These are phyloP conservation scores for Tephrocybe sp. DNA, from an alignment of 768 basidiomycete genomes.

Conservation along the genomic window DNA sequence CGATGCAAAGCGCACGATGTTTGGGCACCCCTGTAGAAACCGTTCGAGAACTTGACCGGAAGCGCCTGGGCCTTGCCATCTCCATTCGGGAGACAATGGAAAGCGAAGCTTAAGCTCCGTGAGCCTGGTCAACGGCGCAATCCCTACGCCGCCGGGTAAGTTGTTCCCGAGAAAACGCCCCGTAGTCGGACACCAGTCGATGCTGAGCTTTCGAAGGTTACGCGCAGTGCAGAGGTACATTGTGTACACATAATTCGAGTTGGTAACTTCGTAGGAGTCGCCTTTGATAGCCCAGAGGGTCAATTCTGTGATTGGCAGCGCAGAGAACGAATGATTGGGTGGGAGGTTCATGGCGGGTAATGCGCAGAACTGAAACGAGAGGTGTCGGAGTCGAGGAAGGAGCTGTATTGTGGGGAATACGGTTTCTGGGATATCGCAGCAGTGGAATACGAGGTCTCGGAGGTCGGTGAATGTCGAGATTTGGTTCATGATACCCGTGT, in stretches of 20 bases:
- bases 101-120: slow-evolving; percentile 20
- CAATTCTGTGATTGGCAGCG: slow-evolving; percentile 42
- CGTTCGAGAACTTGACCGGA: slow-evolving; percentile 15
- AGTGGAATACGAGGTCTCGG: slow-evolving; percentile 33
- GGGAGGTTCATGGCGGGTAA: slow-evolving; percentile 21
- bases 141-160: slow-evolving; percentile 17
- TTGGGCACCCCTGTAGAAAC: slow-evolving; percentile 16
- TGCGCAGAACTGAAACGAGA: slow-evolving; percentile 41
- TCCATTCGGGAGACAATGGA: slow-evolving; percentile 19
- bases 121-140: slow-evolving; percentile 15
- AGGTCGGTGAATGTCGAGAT: slow-evolving; percentile 31
- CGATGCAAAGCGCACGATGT: slow-evolving; percentile 15
- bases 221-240: slow-evolving; percentile 33
- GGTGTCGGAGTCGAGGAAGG: slow-evolving; percentile 34
- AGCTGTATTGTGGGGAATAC: slow-evolving; percentile 34
- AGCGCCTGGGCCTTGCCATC: slow-evolving; percentile 8
- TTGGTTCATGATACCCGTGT: slow-evolving; percentile 10
- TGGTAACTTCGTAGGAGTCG: slow-evolving; percentile 12
- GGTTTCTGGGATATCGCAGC: slow-evolving; percentile 33
- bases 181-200: slow-evolving; percentile 39
- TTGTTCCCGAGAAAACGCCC: slow-evolving; percentile 30
- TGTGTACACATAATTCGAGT: slow-evolving; percentile 15
- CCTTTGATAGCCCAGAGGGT: slow-evolving; percentile 36
- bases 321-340: slow-evolving; percentile 20
- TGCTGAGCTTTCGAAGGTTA: slow-evolving; percentile 36